Conservation (phyloP, 257 asterid genomes). For the Apocynum venetum region DNA sequence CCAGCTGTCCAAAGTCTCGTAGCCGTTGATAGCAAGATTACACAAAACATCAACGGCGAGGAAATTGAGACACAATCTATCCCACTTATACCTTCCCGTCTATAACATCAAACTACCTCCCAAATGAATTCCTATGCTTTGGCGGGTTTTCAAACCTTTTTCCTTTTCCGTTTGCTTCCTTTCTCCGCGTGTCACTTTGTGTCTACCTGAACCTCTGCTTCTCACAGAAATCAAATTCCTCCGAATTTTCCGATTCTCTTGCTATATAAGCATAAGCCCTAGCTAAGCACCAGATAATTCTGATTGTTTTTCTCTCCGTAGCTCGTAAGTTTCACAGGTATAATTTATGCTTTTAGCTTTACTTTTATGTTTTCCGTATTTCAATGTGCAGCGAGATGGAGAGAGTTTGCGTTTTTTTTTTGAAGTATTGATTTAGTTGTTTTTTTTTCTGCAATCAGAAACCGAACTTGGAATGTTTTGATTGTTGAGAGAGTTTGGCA, state of each 20-base stretch:
- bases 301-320: neutral
- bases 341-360: neutral
- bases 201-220: neutral
- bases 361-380: neutral
- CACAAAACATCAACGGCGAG: neutral
- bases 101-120: neutral
- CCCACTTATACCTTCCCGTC: neutral
- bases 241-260: slow-evolving; percentile 1
- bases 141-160: slow-evolving; percentile 14
- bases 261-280: neutral
- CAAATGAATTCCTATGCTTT: neutral
- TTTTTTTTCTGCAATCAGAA: neutral
- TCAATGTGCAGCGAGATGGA: neutral
- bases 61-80: neutral
- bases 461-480: neutral
- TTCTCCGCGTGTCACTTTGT: neutral
- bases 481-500: neutral
- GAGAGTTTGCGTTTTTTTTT: neutral
- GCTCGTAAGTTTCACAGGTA: neutral
- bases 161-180: neutral
- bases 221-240: neutral
- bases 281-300: neutral
- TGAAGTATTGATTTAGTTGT: neutral
- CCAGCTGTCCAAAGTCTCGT: neutral
- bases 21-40: neutral